Percentiles rank a stretch among this genome's conserved stretches.
These are phyloP conservation scores for Camellia granthamiana DNA, from an alignment of 148 eudicot genomes.

Conservation along the genomic window DNA sequence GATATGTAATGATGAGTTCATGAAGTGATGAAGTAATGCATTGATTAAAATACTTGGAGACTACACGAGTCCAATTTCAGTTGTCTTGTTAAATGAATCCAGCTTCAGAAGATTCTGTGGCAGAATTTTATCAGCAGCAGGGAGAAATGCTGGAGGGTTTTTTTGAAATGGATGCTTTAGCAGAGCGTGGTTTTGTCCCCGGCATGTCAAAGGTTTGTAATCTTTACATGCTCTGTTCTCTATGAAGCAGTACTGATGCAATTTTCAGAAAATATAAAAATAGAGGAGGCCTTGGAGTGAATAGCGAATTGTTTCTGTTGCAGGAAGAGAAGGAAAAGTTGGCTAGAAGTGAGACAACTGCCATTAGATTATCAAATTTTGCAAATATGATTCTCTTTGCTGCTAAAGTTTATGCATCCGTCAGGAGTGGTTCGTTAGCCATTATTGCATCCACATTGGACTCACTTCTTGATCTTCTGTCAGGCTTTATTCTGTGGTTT, in stretches of 20 bases:
- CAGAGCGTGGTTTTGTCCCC: conserved; percentile 82
- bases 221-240: background rate
- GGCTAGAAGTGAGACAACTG: conserved; percentile 74
- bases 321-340: conserved; percentile 74
- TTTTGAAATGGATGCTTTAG: conserved; percentile 80
- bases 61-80: background rate
- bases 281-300: conserved; percentile 6
- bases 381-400: conserved; percentile 77
- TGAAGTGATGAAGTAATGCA: background rate
- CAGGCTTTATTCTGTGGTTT: conserved; percentile 88
- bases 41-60: background rate
- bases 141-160: conserved; percentile 80
- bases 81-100: conserved; percentile 14
- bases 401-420: conserved; percentile 80
- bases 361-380: conserved; percentile 72
- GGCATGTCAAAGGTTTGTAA: conserved; percentile 59
- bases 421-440: conserved; percentile 76
- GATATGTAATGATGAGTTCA: background rate
- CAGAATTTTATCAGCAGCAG: conserved; percentile 84
- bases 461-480: conserved; percentile 79
- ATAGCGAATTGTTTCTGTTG: conserved; percentile 14
- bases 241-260: background rate
- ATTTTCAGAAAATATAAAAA: background rate
- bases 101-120: conserved; percentile 82
- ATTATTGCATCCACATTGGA: conserved; percentile 85